These are phyloP conservation scores for Calycina marina DNA, from an alignment of 2,329 filamentous ascomycete species.

Conservation along the genomic window DNA sequence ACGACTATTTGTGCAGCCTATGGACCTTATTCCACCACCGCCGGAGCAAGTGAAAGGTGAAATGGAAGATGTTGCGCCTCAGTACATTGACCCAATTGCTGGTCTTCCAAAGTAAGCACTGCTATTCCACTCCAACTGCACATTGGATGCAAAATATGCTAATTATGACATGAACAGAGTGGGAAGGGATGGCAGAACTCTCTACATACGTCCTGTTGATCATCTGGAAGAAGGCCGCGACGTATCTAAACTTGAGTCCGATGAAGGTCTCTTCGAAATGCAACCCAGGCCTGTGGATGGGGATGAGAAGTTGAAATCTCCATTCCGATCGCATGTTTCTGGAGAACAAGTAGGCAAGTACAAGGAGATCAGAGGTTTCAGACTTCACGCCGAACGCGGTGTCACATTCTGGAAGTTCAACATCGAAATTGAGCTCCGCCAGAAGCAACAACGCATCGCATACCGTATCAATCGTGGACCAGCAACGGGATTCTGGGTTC, in stretches of 20 bases:
- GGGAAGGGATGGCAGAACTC: conserved; percentile 67
- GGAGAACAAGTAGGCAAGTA: conserved; percentile 72
- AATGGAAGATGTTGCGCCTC: conserved; percentile 49
- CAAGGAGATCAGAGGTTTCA: conserved; percentile 68
- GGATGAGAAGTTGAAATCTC: conserved; percentile 36
- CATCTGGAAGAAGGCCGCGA: conserved; percentile 67
- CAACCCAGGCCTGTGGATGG: conserved; percentile 39
- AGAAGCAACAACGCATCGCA: conserved; percentile 70
- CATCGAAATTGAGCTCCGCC: conserved; percentile 73
- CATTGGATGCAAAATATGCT: neutral
- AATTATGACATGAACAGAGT: conserved; percentile 28
- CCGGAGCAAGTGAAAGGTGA: conserved; percentile 53
- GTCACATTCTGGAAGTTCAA: conserved; percentile 97
- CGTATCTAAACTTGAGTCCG: conserved; percentile 64
- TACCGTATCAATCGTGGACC: conserved; percentile 93
- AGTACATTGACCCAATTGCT: conserved; percentile 81
- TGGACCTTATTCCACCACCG: conserved; percentile 67
- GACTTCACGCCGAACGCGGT: conserved; percentile 72
- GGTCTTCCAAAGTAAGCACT: conserved; percentile 56
- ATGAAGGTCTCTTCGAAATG: conserved; percentile 69
- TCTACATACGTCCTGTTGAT: conserved; percentile 84
- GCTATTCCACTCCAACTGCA: neutral
- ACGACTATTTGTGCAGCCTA: conserved; percentile 74
- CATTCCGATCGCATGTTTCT: conserved; percentile 42
- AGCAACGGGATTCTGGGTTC: conserved; percentile 86